Evolutionary conservation across 257 asterid species (phyloP).

Genomic region (Henckelia pumila): DNA sequence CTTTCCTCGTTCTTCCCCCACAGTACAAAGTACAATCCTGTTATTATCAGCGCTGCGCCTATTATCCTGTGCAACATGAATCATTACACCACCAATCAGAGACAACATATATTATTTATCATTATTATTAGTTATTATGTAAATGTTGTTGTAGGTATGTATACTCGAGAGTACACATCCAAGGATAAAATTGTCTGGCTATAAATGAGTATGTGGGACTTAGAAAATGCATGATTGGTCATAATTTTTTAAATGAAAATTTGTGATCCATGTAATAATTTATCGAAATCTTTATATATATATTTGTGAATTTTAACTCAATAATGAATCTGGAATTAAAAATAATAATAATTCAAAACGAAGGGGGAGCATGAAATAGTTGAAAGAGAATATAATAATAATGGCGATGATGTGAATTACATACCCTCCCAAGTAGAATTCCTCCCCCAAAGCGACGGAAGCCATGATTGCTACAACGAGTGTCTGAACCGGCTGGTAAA

Average conservation of each 20-base stretch:
- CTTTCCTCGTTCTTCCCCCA: slow-evolving; percentile 95
- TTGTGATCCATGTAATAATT: background rate
- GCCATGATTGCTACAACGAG: slow-evolving; percentile 91
- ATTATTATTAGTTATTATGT: no score
- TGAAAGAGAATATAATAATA: background rate
- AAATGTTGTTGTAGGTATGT: no score
- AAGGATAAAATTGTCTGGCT: background rate
- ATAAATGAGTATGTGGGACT: slow-evolving; percentile 26
- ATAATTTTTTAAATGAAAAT: background rate
- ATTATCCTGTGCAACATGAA: slow-evolving; percentile 62
- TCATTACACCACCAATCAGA: no score
- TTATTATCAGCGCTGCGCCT: slow-evolving; percentile 81
- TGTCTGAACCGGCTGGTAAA: slow-evolving; percentile 98
- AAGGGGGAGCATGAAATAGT: background rate
- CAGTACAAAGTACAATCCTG: slow-evolving; percentile 80
- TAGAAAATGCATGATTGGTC: slow-evolving; percentile 24
- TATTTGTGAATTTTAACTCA: no score
- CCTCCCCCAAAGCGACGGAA: slow-evolving; percentile 72
- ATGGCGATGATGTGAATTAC: background rate
- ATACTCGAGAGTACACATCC: no score
- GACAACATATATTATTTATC: no score
- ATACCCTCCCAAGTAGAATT: slow-evolving; percentile 97
- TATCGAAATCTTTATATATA: no score
- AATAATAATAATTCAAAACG: no score
- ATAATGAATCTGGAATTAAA: no score